phyloP scores from a whole-genome alignment of 1,284 basidiomycete species.

The Butyriboletus appendiculatus region DNA sequence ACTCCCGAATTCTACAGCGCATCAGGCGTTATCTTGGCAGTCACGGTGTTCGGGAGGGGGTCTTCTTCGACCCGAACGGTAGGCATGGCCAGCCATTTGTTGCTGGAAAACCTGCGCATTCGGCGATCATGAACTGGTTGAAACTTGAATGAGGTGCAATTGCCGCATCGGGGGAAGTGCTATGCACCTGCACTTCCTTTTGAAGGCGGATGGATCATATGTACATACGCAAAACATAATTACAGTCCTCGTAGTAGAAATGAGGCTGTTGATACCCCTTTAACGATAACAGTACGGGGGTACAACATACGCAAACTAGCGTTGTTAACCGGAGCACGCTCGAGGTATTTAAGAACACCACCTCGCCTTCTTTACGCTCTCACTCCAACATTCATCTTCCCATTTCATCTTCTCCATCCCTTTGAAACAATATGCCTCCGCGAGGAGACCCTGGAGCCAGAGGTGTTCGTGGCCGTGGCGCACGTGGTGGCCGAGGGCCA shows the following conservation, averaged over 20 bases:
- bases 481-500: conserved; percentile 33
- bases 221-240: conserved; percentile 4
- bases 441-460: conserved; percentile 24
- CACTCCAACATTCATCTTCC: conserved; percentile 24
- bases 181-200: background rate
- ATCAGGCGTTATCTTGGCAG: conserved; percentile 72
- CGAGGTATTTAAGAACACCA: conserved; percentile 27
- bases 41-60: conserved; percentile 71
- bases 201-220: background rate
- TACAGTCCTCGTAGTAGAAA: background rate
- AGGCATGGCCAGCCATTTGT: conserved; percentile 75
- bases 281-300: no score
- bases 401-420: background rate
- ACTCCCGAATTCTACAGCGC: conserved; percentile 53
- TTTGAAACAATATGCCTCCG: conserved; percentile 28
- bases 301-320: conserved; percentile 35
- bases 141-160: conserved; percentile 18
- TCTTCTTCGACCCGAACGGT: conserved; percentile 70
- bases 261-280: background rate
- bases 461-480: conserved; percentile 26
- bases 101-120: conserved; percentile 52
- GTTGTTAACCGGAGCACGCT: background rate
- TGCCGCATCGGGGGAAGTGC: no score
- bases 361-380: conserved; percentile 11
- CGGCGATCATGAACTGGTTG: conserved; percentile 69